Evolutionary conservation across 208 protist genomes (phyloP).

Genomic region (Crithidia thermophila): DNA sequence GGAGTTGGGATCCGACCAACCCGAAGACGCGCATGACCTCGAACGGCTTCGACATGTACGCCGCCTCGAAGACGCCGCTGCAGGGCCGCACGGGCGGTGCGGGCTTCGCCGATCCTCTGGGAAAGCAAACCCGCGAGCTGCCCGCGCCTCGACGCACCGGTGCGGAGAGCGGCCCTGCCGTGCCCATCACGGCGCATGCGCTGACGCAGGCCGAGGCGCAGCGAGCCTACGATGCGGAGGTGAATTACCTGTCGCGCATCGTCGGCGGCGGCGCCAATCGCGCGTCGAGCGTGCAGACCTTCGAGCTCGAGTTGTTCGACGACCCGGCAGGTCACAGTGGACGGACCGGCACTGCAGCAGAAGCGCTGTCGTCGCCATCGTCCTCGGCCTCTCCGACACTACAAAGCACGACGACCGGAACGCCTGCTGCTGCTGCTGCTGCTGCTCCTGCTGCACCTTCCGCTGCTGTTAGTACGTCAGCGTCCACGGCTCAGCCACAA

Average conservation of each 20-base stretch:
- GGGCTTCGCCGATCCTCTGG: slow-evolving; percentile 23
- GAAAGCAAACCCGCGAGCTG: slow-evolving; percentile 41
- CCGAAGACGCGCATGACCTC: slow-evolving; percentile 37
- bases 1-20: slow-evolving; percentile 47
- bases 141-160: background rate
- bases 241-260: slow-evolving; percentile 63
- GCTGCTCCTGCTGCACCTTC: background rate
- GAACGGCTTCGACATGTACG: slow-evolving; percentile 71
- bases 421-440: too few species aligned
- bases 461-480: background rate
- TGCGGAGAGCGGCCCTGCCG: background rate
- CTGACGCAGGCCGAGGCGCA: slow-evolving; percentile 18
- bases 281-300: slow-evolving; percentile 16
- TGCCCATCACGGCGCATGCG: background rate
- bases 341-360: background rate
- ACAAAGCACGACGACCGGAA: too few species aligned
- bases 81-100: background rate
- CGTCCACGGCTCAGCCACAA: background rate
- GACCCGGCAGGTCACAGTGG: slow-evolving; percentile 21
- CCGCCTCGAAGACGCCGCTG: background rate
- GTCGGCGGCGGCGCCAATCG: slow-evolving; percentile 33
- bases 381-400: background rate
- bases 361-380: background rate
- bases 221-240: slow-evolving; percentile 47
- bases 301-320: slow-evolving; percentile 56